A percentile compares a stretch with the other conserved stretches of the same genome.
Evolutionary conservation across 192 early-diverging fungal species (phyloP).

Genomic region (Backusella luteola): DNA sequence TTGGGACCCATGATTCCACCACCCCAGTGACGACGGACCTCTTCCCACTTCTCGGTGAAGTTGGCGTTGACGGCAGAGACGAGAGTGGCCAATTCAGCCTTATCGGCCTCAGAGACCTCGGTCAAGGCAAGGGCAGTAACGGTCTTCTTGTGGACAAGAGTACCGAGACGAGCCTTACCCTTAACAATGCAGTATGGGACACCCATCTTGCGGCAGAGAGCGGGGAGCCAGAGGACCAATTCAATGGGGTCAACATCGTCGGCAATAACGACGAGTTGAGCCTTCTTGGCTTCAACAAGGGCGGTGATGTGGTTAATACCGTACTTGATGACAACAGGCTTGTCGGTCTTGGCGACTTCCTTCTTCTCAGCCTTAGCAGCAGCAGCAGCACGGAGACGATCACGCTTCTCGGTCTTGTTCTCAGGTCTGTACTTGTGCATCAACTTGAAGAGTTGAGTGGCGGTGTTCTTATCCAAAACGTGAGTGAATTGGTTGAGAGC

Average conservation of each 20-base stretch:
- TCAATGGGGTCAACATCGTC: conserved; percentile 99
- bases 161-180: conserved; percentile 97
- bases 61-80: conserved; percentile 91
- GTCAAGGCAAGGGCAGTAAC: conserved; percentile 95
- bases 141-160: conserved; percentile 99
- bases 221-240: conserved; percentile 98
- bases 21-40: conserved; percentile 93
- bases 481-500: too few species aligned
- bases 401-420: too few species aligned
- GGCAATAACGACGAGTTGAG: conserved; percentile 98
- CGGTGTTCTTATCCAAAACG: too few species aligned
- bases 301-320: conserved; percentile 99
- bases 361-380: too few species aligned
- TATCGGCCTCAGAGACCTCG: conserved; percentile 95
- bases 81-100: conserved; percentile 85
- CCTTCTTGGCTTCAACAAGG: conserved; percentile 98
- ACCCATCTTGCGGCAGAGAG: conserved; percentile 99
- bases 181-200: conserved; percentile 99
- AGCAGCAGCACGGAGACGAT: too few species aligned
- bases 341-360: too few species aligned
- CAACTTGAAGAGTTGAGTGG: too few species aligned
- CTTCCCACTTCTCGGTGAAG: conserved; percentile 95
- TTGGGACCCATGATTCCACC: conserved; percentile 97
- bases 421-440: too few species aligned
- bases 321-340: conserved; percentile 99